Conservation (phyloP, 768 basidiomycete species). For the Termitomyces sp. region DNA sequence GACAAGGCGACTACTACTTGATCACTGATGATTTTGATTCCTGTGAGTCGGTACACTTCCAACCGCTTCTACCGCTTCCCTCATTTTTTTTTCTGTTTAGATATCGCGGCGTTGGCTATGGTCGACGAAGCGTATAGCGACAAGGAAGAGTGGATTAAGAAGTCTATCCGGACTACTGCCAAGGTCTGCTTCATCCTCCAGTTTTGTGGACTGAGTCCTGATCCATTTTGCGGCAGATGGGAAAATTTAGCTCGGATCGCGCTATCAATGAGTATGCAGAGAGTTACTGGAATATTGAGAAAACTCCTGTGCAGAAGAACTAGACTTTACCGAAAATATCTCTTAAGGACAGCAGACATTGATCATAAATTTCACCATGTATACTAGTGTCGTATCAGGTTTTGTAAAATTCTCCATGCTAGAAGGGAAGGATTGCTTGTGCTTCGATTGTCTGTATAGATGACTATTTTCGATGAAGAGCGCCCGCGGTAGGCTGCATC, state of each 20-base stretch:
- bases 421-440: not conserved
- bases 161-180: constrained; percentile 78
- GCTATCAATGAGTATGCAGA: constrained; percentile 92
- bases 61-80: not conserved
- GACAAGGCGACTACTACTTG: constrained; percentile 74
- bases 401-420: not conserved
- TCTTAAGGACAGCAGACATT: not conserved
- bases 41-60: constrained; percentile 40
- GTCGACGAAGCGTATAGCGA: constrained; percentile 88
- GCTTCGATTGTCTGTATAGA: not conserved
- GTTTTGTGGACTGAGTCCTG: not conserved
- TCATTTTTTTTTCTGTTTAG: constrained; percentile 26
- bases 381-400: not conserved
- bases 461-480: not conserved
- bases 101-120: constrained; percentile 78
- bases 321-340: not conserved
- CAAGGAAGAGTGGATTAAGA: constrained; percentile 85
- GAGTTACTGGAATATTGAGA: constrained; percentile 77
- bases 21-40: constrained; percentile 94
- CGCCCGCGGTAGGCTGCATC: not conserved
- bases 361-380: not conserved
- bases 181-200: constrained; percentile 37
- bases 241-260: constrained; percentile 94
- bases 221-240: constrained; percentile 54
- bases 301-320: constrained; percentile 22